phyloP scores from a whole-genome alignment of 2,329 filamentous ascomycete species.

The Endothia cerciana region DNA sequence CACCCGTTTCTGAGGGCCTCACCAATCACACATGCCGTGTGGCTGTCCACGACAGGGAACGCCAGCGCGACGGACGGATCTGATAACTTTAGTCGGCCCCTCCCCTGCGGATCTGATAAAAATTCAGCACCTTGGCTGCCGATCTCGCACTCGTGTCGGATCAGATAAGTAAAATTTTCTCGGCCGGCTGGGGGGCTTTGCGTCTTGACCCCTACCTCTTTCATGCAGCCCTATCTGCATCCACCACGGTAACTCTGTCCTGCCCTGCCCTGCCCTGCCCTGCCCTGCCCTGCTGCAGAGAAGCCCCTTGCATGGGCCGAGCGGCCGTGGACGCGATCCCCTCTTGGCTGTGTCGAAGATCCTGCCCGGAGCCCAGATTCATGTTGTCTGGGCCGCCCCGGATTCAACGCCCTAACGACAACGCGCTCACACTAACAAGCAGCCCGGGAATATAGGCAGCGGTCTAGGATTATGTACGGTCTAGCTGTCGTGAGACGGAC shows the following conservation, averaged over 20 bases:
- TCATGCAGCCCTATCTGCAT: neutral
- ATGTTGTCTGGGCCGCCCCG: too few species aligned
- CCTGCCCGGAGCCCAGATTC: too few species aligned
- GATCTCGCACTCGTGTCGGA: conserved; percentile 27
- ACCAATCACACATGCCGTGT: neutral
- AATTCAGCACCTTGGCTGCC: conserved; percentile 17
- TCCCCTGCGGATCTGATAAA: conserved; percentile 28
- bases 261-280: neutral
- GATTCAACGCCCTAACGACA: too few species aligned
- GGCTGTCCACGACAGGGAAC: conserved; percentile 20
- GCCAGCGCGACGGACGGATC: conserved; percentile 35
- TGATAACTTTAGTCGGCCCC: conserved; percentile 39
- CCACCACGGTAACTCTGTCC: too few species aligned
- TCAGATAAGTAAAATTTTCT: conserved; percentile 26
- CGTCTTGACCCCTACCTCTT: conserved; percentile 7
- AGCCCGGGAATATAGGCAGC: neutral
- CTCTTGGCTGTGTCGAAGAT: neutral
- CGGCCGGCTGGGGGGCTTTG: neutral
- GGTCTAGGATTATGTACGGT: neutral
- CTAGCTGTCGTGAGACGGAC: neutral
- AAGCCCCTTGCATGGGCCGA: neutral
- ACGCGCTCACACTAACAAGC: too few species aligned
- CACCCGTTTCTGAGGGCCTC: neutral
- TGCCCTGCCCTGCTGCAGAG: neutral
- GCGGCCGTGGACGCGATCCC: too few species aligned